A percentile compares a stretch with the other conserved stretches of the same genome.
Conservation (phyloP, 345 rosid species). For the Limnanthes douglasii region DNA sequence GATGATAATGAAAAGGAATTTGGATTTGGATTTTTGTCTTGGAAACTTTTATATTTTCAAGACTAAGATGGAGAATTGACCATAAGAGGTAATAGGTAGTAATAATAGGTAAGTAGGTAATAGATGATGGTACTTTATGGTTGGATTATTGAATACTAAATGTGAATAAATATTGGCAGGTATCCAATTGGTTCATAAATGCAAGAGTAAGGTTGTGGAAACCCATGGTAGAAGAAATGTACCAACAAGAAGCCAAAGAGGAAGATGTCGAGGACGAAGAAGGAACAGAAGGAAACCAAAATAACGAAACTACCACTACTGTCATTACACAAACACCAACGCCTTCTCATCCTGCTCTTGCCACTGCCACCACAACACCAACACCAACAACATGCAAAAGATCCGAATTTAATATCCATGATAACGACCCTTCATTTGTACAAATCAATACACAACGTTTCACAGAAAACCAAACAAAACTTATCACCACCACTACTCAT, state of each 20-base stretch:
- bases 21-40: too few relatives aligned
- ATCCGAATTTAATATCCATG: slow-evolving; percentile 47
- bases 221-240: slow-evolving; percentile 99
- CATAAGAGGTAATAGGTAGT: too few relatives aligned
- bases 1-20: too few relatives aligned
- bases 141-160: too few relatives aligned
- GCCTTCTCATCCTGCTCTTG: slow-evolving; percentile 22
- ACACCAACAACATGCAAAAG: slow-evolving; percentile 31
- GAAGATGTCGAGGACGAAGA: slow-evolving; percentile 13
- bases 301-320: slow-evolving; percentile 14
- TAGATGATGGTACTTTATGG: too few relatives aligned
- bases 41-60: too few relatives aligned
- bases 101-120: too few relatives aligned
- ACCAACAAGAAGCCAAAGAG: slow-evolving; percentile 73
- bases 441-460: slow-evolving; percentile 32
- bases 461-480: slow-evolving; percentile 35
- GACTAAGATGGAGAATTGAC: too few relatives aligned
- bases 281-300: slow-evolving; percentile 22
- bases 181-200: slow-evolving; percentile 96
- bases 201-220: slow-evolving; percentile 99
- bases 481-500: slow-evolving; percentile 9
- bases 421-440: slow-evolving; percentile 55
- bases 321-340: slow-evolving; percentile 41
- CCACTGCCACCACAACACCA: slow-evolving; percentile 17
- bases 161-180: slow-evolving; percentile 40